Evolutionary conservation across 495 filamentous ascomycete genomes (phyloP), one percentile per base, ranked within the genome.

Genomic region (Talaromyces borbonicus): DNA sequence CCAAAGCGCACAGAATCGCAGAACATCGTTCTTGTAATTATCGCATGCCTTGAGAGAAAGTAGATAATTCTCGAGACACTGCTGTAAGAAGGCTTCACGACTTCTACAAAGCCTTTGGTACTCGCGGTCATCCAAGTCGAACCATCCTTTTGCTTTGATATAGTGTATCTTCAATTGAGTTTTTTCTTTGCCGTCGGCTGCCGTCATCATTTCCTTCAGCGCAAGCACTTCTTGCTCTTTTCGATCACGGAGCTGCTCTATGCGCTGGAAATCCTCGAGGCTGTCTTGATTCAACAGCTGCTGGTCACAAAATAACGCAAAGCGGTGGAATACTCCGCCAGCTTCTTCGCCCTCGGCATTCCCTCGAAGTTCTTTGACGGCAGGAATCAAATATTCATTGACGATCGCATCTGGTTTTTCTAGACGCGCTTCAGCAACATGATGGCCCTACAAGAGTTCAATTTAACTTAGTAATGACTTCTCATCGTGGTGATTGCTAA

Each of bases 1-100:
- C 92, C 92, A 99, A 8, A 99, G 63, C 6, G 93, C 85, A 50
- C 88, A 90, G 59, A 99, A 96, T n/a, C 92, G 82, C 27, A 99
- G 75, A 14, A 84, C 81, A 61, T 94, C 87, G 47, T 83, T 90
- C 57, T 96, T 85, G 58, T 90, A 84, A 30, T 83, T 74, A 58
- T 99, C 88, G 27, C 83, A 90, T 25, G 90, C 86, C 32, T 72
- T 73, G 16, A 99, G 70, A 12, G 81, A 83, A 8, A 89, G 81
- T 2, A 99, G 78, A 55, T 99, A 97, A 55, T 97, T 96, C 59
- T 92, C 85, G n/a, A 97, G 71, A 58, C 89, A 89, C 53, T 89
- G 79, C 19, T 81, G 75, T 5, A 95, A 66, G 55, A 95, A 93
- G 23, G 85, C 80, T 47, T 87, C 79, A 19, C 90, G 79, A 46